Evolutionary conservation across 805 yeast genomes (phyloP).

Genomic region (Ogataea glucozyma): DNA sequence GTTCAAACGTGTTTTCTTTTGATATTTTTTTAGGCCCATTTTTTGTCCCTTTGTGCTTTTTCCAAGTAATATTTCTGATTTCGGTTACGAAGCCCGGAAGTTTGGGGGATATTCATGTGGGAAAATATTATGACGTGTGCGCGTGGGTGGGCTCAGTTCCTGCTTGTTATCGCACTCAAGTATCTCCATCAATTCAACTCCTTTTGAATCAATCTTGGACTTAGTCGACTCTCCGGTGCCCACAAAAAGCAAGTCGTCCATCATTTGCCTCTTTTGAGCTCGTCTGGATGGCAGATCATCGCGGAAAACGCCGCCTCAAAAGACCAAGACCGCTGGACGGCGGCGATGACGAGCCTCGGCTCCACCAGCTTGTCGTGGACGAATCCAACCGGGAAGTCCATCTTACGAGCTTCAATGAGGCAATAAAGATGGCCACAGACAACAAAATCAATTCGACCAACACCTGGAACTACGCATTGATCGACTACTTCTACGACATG

Average conservation of each 20-base stretch:
- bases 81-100: slow-evolving; percentile 17
- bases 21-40: not conserved
- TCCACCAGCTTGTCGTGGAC: slow-evolving; percentile 7
- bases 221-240: too few relatives aligned
- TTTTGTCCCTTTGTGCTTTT: too few relatives aligned
- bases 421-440: slow-evolving; percentile 29
- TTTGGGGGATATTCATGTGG: too few relatives aligned
- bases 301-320: slow-evolving; percentile 8
- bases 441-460: slow-evolving; percentile 50
- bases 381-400: slow-evolving; percentile 14
- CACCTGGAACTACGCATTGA: slow-evolving; percentile 51
- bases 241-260: too few relatives aligned
- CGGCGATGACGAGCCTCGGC: slow-evolving; percentile 2
- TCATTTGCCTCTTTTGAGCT: not conserved
- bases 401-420: slow-evolving; percentile 25
- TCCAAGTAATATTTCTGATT: too few relatives aligned
- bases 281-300: not conserved
- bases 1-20: slow-evolving; percentile 17
- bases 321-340: too few relatives aligned
- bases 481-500: slow-evolving; percentile 54
- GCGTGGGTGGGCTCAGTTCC: too few relatives aligned
- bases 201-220: too few relatives aligned
- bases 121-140: too few relatives aligned
- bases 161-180: too few relatives aligned
- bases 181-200: too few relatives aligned